These are phyloP conservation scores for Hydnomerulius pinastri DNA, from an alignment of 768 basidiomycete genomes.

Conservation along the genomic window DNA sequence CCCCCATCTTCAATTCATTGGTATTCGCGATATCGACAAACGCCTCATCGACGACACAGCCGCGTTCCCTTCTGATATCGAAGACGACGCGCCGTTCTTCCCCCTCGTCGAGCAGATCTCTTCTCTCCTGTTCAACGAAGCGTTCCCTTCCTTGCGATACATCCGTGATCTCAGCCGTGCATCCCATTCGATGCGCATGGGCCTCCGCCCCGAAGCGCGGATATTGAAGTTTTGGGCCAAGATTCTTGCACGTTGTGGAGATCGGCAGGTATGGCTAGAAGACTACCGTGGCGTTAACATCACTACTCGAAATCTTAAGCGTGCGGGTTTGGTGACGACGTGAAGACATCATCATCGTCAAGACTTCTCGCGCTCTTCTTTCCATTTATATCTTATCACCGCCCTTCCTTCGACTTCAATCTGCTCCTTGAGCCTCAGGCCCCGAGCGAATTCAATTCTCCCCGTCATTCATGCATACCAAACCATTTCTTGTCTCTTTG, in stretches of 20 bases:
- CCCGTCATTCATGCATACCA: conserved; percentile 22
- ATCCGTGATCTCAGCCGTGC: conserved; percentile 66
- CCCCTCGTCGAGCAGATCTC: conserved; percentile 65
- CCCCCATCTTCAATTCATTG: conserved; percentile 62
- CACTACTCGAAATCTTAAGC: conserved; percentile 44
- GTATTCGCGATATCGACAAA: conserved; percentile 70
- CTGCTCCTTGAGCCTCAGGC: neutral
- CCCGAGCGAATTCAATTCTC: conserved; percentile 5
- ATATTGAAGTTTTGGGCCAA: conserved; percentile 51
- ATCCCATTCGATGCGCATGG: conserved; percentile 55
- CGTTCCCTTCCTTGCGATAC: conserved; percentile 62
- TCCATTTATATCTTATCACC: neutral
- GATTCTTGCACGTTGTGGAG: conserved; percentile 51
- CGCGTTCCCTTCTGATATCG: conserved; percentile 33
- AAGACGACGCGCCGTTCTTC: conserved; percentile 57
- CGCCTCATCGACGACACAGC: conserved; percentile 50
- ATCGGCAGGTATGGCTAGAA: conserved; percentile 62
- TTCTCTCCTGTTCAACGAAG: conserved; percentile 54
- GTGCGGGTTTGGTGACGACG: conserved; percentile 30
- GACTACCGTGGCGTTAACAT: conserved; percentile 64
- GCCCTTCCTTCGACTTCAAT: neutral
- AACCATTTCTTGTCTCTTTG: conserved; percentile 6
- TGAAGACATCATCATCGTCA: conserved; percentile 4
- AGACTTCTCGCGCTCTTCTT: neutral
- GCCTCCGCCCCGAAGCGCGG: conserved; percentile 32